Evolutionary conservation across 2,329 filamentous ascomycete genomes (phyloP).

Genomic region (Aspergillus brunneoviolaceus): DNA sequence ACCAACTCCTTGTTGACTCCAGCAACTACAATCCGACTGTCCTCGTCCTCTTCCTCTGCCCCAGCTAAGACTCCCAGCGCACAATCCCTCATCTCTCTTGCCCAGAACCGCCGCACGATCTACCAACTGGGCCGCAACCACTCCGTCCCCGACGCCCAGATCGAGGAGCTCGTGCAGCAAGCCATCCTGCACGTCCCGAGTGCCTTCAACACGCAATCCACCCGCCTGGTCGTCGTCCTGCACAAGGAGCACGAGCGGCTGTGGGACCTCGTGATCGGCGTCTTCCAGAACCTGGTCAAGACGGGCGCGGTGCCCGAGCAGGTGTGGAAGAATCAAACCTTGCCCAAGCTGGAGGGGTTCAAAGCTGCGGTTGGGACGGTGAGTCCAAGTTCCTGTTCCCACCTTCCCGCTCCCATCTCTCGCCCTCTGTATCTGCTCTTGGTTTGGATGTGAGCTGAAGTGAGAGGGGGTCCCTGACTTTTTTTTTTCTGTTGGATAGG

Average conservation of each 20-base stretch:
- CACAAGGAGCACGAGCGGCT: constrained; percentile 82
- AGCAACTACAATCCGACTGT: neutral
- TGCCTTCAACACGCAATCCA: constrained; percentile 86
- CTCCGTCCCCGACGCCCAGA: constrained; percentile 36
- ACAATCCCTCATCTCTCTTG: constrained; percentile 31
- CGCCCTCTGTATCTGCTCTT: neutral
- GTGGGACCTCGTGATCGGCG: constrained; percentile 71
- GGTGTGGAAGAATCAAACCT: constrained; percentile 52
- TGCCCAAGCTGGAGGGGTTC: constrained; percentile 59
- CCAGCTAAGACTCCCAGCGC: constrained; percentile 11
- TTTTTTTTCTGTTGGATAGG: constrained; percentile 24
- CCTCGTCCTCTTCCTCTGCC: constrained; percentile 9
- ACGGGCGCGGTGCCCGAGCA: constrained; percentile 49
- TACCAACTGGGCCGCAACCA: constrained; percentile 37
- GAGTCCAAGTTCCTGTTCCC: constrained; percentile 18
- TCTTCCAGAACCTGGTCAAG: constrained; percentile 68
- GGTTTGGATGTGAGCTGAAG: neutral
- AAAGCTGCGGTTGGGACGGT: constrained; percentile 73
- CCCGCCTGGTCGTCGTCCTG: constrained; percentile 74
- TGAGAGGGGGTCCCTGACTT: neutral
- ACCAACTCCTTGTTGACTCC: constrained; percentile 28
- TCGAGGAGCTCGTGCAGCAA: constrained; percentile 38
- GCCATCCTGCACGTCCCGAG: constrained; percentile 70
- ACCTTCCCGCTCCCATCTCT: too few species aligned
- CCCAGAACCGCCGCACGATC: constrained; percentile 37